Conservation (phyloP, 768 basidiomycete genomes). For the Hericium alpestre region DNA sequence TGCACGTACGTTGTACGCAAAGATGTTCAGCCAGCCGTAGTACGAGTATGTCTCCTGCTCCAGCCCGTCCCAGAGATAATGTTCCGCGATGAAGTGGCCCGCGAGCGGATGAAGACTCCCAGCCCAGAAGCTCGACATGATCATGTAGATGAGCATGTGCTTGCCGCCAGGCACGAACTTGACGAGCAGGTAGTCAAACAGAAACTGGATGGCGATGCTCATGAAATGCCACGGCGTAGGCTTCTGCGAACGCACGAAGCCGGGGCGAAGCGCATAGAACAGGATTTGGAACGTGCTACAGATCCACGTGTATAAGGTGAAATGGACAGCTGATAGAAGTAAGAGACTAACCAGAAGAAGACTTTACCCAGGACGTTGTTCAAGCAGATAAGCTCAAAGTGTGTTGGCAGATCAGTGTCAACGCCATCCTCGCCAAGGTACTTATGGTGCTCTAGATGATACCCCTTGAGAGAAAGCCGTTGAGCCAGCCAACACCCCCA, state of each 20-base stretch:
- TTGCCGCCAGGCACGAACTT: conserved; percentile 26
- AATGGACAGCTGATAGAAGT: neutral
- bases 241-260: conserved; percentile 77
- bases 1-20: conserved; percentile 82
- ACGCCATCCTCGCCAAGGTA: conserved; percentile 91
- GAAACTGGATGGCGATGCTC: conserved; percentile 61
- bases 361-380: conserved; percentile 97
- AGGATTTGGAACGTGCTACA: conserved; percentile 90
- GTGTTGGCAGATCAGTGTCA: conserved; percentile 90
- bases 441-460: conserved; percentile 96
- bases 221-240: conserved; percentile 77
- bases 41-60: conserved; percentile 96
- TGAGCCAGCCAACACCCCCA: neutral
- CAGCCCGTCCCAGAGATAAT: conserved; percentile 88
- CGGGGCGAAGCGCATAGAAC: conserved; percentile 94
- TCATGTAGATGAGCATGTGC: conserved; percentile 63
- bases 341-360: conserved; percentile 70
- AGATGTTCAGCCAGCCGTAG: conserved; percentile 80
- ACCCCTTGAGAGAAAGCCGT: conserved; percentile 39
- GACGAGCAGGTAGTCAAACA: conserved; percentile 64
- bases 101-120: conserved; percentile 93
- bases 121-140: conserved; percentile 90
- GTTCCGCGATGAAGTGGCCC: conserved; percentile 96
- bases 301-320: neutral
- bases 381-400: conserved; percentile 71